Conservation (phyloP, 495 filamentous ascomycete genomes). For the Aspergillus nidulans region DNA sequence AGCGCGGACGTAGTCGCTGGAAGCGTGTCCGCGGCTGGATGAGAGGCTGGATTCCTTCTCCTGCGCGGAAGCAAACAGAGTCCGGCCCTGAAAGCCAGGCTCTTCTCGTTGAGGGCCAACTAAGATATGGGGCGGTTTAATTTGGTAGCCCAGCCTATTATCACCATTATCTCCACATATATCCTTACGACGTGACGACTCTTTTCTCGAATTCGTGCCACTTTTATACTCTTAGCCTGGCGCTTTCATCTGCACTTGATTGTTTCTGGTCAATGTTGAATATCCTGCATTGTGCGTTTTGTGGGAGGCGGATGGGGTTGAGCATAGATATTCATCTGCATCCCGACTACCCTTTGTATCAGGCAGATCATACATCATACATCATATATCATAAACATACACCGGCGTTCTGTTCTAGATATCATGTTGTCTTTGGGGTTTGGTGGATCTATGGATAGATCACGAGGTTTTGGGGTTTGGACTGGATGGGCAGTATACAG, state of each 20-base stretch:
- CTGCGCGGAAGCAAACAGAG: conserved; percentile 14
- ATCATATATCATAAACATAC: neutral
- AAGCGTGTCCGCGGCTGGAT: conserved; percentile 60
- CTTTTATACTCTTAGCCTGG: neutral
- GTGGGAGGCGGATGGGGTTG: neutral
- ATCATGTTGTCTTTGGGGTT: neutral
- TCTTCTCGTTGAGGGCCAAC: conserved; percentile 29
- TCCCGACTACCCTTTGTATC: neutral
- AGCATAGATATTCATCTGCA: neutral
- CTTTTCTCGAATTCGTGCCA: neutral
- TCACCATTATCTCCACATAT: neutral
- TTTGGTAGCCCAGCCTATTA: neutral
- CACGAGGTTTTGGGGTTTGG: neutral
- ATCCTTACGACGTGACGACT: conserved; percentile 1
- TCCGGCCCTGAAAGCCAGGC: conserved; percentile 26
- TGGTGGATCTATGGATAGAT: conserved; percentile 17
- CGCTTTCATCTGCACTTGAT: neutral
- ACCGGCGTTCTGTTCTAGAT: neutral
- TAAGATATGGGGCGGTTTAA: conserved; percentile 36
- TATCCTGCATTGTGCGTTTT: neutral
- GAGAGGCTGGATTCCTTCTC: conserved; percentile 62
- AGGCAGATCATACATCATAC: neutral
- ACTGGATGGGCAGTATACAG: too few species aligned
- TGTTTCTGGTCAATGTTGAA: neutral
- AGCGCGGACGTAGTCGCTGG: conserved; percentile 46